Conservation (phyloP, 805 yeast genomes). For the Ogataea saltuana region DNA sequence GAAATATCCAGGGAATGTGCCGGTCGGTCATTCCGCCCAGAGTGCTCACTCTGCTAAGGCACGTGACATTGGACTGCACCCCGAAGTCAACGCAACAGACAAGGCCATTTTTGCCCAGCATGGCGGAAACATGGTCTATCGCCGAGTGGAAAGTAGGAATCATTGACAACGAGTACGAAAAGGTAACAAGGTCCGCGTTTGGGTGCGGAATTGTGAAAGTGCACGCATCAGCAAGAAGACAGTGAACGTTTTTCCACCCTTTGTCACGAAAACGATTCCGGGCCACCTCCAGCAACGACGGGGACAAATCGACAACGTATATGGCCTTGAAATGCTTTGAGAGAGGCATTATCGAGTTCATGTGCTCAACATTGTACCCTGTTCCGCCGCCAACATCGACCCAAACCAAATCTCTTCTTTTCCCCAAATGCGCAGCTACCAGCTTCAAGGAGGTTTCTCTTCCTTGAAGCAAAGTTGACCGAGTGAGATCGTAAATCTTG, state of each 20-base stretch:
- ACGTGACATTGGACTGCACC: constrained; percentile 64
- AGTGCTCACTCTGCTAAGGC: constrained; percentile 68
- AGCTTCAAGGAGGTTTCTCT: constrained; percentile 62
- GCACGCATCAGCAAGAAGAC: constrained; percentile 74
- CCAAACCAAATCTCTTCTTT: constrained; percentile 56
- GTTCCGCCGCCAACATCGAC: constrained; percentile 87
- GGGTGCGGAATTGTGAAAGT: constrained; percentile 55
- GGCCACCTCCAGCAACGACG: constrained; percentile 76
- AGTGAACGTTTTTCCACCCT: constrained; percentile 61
- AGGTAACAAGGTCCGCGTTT: constrained; percentile 71
- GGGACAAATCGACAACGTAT: constrained; percentile 73
- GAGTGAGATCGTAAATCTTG: constrained; percentile 70
- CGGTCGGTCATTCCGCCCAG: constrained; percentile 73
- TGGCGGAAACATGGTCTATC: constrained; percentile 60
- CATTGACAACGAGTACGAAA: constrained; percentile 82
- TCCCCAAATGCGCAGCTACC: constrained; percentile 56
- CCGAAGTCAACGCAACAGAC: constrained; percentile 80
- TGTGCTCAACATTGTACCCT: constrained; percentile 76
- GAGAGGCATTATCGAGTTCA: constrained; percentile 57
- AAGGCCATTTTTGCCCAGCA: constrained; percentile 58
- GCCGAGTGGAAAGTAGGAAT: constrained; percentile 81
- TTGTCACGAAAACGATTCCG: constrained; percentile 49
- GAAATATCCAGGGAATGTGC: constrained; percentile 71
- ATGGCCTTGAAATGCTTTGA: constrained; percentile 57
- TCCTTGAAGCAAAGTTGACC: constrained; percentile 67